phyloP scores from a whole-genome alignment of 75 land plant genomes.

The Adiantum capillusveneris region DNA sequence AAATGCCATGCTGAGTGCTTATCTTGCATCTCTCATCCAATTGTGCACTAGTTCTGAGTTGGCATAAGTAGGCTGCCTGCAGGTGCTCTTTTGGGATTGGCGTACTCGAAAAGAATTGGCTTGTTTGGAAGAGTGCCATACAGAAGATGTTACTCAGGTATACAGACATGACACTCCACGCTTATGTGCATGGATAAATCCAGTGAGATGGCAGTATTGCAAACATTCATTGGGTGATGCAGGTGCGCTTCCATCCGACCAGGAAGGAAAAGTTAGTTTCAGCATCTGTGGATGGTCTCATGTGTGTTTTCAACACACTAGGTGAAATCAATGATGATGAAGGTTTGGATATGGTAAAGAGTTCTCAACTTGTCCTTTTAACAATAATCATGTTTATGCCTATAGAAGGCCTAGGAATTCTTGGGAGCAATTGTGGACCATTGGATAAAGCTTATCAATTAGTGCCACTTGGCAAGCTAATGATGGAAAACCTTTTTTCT shows the following conservation, averaged over 20 bases:
- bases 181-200: no score
- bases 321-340: constrained; percentile 86
- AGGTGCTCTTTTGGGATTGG: constrained; percentile 94
- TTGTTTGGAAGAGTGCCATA: constrained; percentile 86
- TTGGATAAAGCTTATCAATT: no score
- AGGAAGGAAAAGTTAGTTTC: constrained; percentile 61
- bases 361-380: constrained; percentile 4
- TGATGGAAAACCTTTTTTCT: not conserved
- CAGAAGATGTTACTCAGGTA: constrained; percentile 97
- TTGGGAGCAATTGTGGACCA: no score
- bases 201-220: no score
- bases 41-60: not conserved
- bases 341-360: constrained; percentile 67
- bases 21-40: no score
- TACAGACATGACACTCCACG: no score
- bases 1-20: no score
- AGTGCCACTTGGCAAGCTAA: no score
- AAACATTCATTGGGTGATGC: not conserved
- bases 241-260: constrained; percentile 81
- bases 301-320: constrained; percentile 57
- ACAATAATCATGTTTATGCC: not conserved
- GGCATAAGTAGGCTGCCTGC: constrained; percentile 9
- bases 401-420: no score
- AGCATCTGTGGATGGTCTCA: constrained; percentile 92
- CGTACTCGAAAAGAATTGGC: constrained; percentile 69